These are phyloP conservation scores for Pythium sukuiense DNA, from an alignment of 352 stramenopile genomes.

Conservation along the genomic window DNA sequence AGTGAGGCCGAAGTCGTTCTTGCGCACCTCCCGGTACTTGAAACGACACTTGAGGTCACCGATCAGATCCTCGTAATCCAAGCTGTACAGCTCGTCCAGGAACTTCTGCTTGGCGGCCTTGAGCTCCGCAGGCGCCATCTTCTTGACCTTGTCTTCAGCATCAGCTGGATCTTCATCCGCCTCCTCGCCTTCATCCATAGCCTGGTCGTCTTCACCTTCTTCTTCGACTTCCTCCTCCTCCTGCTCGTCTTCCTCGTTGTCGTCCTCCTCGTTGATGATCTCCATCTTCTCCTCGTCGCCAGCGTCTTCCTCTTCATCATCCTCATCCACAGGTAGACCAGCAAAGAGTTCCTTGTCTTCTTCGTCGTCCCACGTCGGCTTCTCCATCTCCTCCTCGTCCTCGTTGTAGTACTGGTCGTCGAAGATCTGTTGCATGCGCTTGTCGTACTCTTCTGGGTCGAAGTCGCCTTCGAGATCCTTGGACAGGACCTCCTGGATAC, in stretches of 20 bases:
- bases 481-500: conserved; percentile 47
- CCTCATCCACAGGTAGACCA: conserved; percentile 57
- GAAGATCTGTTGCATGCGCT: conserved; percentile 96
- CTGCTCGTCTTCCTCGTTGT: conserved; percentile 18
- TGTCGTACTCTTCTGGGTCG: conserved; percentile 96
- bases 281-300: conserved; percentile 30
- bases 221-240: conserved; percentile 35
- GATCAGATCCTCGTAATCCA: conserved; percentile 99
- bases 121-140: conserved; percentile 63
- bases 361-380: conserved; percentile 79
- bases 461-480: conserved; percentile 94
- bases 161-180: conserved; percentile 24
- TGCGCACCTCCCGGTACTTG: conserved; percentile 95
- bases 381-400: conserved; percentile 64
- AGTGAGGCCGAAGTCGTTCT: conserved; percentile 96
- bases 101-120: conserved; percentile 90
- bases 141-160: conserved; percentile 43
- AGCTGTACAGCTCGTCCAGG: conserved; percentile 96
- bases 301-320: conserved; percentile 58
- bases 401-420: conserved; percentile 98
- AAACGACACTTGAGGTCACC: conserved; percentile 97
- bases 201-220: conserved; percentile 9
- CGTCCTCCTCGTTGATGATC: conserved; percentile 31
- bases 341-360: conserved; percentile 87
- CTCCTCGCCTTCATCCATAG: conserved; percentile 26